phyloP scores from a whole-genome alignment of 495 filamentous ascomycete genomes.

The Pyrenula massariospora region DNA sequence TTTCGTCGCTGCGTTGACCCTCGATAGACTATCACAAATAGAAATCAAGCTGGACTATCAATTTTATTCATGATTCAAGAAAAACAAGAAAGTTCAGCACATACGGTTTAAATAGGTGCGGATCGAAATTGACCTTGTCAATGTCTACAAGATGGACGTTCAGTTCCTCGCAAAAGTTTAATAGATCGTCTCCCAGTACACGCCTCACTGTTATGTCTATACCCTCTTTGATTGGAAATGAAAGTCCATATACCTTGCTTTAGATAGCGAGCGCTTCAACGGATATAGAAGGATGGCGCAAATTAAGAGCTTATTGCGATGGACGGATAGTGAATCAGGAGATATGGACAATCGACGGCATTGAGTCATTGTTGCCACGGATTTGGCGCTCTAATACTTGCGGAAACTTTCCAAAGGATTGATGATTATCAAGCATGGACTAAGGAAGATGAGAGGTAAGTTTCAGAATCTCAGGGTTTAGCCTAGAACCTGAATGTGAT shows the following conservation, averaged over 20 bases:
- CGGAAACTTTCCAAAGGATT: not conserved
- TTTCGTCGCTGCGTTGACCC: conserved; percentile 57
- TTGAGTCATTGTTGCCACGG: not conserved
- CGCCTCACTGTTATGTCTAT: not conserved
- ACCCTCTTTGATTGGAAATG: not conserved
- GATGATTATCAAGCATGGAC: not conserved
- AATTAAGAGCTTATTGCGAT: not conserved
- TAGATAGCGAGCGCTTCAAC: not conserved
- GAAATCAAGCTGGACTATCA: no score
- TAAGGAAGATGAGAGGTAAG: not conserved
- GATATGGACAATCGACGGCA: not conserved
- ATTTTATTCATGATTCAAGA: no score
- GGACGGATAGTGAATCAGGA: not conserved
- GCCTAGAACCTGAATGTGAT: not conserved
- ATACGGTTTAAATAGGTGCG: conserved; percentile 83
- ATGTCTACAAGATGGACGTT: conserved; percentile 55
- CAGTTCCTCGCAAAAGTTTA: conserved; percentile 54
- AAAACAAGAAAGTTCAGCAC: no score
- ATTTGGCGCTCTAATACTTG: not conserved
- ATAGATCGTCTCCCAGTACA: not conserved
- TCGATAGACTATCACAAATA: no score
- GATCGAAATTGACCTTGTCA: conserved; percentile 63
- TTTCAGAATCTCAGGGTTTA: not conserved
- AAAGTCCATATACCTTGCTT: not conserved
- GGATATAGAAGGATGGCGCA: not conserved